Base-by-base conservation (phyloP, 495 filamentous ascomycete species). In the Oleoguttula mirabilis region DNA sequence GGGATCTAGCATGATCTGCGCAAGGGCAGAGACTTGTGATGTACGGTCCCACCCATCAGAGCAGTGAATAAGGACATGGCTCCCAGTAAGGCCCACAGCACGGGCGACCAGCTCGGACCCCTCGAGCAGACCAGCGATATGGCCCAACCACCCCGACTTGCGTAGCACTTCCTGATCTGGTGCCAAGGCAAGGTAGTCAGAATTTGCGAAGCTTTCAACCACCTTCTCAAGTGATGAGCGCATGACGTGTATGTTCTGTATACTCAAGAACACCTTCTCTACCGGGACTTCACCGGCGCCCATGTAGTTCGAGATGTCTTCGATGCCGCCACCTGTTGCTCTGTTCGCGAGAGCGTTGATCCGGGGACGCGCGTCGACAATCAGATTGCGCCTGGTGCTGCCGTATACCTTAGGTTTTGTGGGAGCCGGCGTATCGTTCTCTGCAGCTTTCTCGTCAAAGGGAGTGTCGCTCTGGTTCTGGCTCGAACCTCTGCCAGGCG, bases 191-290 rank as follows among this genome's bases (percentile, higher is more conserved):
- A 85, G 83, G 33, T 95, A 67, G 60, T 98, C 90, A 3, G 85
- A 82, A 36, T 96, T 88, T 55, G 94, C 94, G 54, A 98, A 65
- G 8, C 88, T 79, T 43, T 90, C 86, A 35, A 96, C 67, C 19
- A 98, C 83, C 43, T 83, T 92, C 32, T 81, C 77, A 39, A 98
- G 62, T 2, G 88, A 95, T 36, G 86, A 81, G 43, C 90, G 72
- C 90, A 99, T 99, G 41, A 95, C 88, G 57, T 99, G 90, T 45
- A 99, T 96, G 51, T 99, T 99, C 58, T 93, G 90, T 55, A 99
- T 99, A 33, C 88, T 88, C n/a, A 99, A 70, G 53, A 90, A 95
- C 0, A 80, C 83, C 56, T 94, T 94, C 30, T 83, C 85, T 7
- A 53, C 40, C 1, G 45, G 39, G 8, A 45, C 32, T 11, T 47